A percentile compares a stretch with the other conserved stretches of the same genome.
phyloP scores from a whole-genome alignment of 176 grass and related monocot species.

The Dendrocalamus sinicus region DNA sequence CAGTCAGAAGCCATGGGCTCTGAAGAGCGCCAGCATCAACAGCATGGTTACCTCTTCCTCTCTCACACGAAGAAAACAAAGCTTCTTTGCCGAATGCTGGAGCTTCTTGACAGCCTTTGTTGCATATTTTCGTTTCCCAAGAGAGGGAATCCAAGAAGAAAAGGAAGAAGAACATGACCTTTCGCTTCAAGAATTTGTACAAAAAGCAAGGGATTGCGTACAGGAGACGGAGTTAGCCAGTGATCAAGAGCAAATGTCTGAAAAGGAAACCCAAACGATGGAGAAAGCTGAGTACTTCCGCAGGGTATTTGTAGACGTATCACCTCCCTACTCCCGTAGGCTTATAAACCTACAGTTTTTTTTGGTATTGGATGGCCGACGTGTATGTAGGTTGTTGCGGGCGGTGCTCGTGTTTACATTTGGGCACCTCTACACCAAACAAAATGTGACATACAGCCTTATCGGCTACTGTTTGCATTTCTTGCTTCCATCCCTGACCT shows the following conservation, averaged over 20 bases:
- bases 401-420: fast-evolving
- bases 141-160: too few relatives aligned
- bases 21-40: too few relatives aligned
- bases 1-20: too few relatives aligned
- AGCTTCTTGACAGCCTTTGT: too few relatives aligned
- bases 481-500: neutral
- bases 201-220: neutral
- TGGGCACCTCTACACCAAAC: fast-evolving
- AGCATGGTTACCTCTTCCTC: neutral
- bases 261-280: fast-evolving
- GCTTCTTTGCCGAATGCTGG: too few relatives aligned
- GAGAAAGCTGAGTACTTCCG: fast-evolving
- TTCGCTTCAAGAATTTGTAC: neutral
- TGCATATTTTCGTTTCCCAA: too few relatives aligned
- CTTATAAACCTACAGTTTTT: fast-evolving
- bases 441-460: fast-evolving
- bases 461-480: fast-evolving
- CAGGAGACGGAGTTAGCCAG: neutral
- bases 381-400: neutral
- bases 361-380: neutral
- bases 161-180: too few relatives aligned
- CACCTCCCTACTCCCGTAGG: neutral
- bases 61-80: too few relatives aligned
- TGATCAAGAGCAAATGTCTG: too few relatives aligned
- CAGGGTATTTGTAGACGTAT: neutral